Base-by-base conservation (phyloP, 371 early-diverging fungal species). In the Haplosporangium sp. region DNA sequence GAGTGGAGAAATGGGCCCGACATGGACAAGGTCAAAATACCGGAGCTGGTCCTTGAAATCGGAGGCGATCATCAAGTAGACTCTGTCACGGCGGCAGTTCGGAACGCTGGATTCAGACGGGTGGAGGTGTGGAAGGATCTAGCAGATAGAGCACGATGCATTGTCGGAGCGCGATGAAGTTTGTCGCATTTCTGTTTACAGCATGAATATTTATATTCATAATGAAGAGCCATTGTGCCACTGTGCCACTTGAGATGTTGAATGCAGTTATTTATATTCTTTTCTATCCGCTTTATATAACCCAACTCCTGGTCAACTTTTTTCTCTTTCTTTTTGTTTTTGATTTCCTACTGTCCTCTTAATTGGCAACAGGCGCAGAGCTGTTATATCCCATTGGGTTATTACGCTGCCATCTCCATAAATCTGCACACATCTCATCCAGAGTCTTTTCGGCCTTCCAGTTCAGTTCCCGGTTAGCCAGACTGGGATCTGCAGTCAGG, bases 341-440 rank as follows among this genome's bases (percentile, higher is more conserved):
- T n/a, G n/a, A 18, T 50, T 46, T 36, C 47, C 42, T 42, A 23
- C 12, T 48, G 20, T 2, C 8, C 37, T 12, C 43, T 43, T 59
- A 59, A 6, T 40, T 51, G 16, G 23, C 14, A 13, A 21, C 20
- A 21, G 52, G 43, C 16, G 60, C 36, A 5, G 59, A 23, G 11
- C 16, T 45, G n/a, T 61, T 64, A 46, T 76, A 88, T 11, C 93
- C 93, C 7, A 84, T 75, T 23, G 92, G 93, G 73, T 93, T 90
- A 47, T 83, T 83, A 62, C 85, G 87, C 75, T 92, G 92, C 95
- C 95, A 95, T 64, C 88, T 87, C 96, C 96, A 96, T 42, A 93
- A 86, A 60, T 94, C 93, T 9, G 80, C 83, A 73, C 96, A 96
- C 83, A 94, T 93, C 48, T 91, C 90, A 50, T 91, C 88, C 64